These are phyloP conservation scores for Melampsora americana DNA, from an alignment of 1,284 basidiomycete species.

Conservation along the genomic window DNA sequence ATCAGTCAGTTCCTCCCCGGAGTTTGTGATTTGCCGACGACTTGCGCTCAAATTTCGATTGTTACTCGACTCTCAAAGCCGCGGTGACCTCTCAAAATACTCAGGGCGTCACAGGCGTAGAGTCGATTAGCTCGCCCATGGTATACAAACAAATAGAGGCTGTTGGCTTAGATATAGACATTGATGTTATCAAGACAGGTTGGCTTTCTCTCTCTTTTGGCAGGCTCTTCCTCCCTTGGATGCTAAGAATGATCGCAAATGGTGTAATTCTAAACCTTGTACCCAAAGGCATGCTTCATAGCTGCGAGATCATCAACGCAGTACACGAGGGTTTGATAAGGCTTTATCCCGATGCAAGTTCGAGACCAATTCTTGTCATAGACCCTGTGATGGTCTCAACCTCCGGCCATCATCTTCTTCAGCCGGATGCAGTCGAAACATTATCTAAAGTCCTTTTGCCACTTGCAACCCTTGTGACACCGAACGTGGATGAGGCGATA, in stretches of 20 bases:
- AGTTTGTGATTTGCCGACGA: not conserved
- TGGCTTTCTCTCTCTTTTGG: conserved; percentile 54
- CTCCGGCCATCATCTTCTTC: conserved; percentile 76
- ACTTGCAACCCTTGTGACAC: conserved; percentile 72
- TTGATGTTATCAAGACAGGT: conserved; percentile 81
- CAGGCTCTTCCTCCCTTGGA: conserved; percentile 54
- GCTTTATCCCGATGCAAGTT: conserved; percentile 3
- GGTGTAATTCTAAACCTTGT: too few species aligned
- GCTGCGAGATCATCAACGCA: conserved; percentile 22
- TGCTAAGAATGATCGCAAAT: too few species aligned
- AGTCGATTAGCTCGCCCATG: conserved; percentile 51
- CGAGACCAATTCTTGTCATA: conserved; percentile 64
- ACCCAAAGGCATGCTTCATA: conserved; percentile 31
- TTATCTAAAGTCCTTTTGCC: conserved; percentile 69
- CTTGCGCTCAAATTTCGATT: not conserved
- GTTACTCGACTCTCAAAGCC: conserved; percentile 52
- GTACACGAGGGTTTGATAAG: not conserved
- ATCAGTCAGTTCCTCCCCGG: conserved; percentile 57
- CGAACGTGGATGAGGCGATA: conserved; percentile 79
- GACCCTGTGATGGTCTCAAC: conserved; percentile 93
- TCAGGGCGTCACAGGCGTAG: conserved; percentile 69
- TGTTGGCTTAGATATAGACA: conserved; percentile 70
- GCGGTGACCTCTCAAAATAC: conserved; percentile 92
- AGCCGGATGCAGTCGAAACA: conserved; percentile 64
- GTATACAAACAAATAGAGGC: conserved; percentile 63